These are phyloP conservation scores for Pholiota conissans DNA, from an alignment of 768 basidiomycete genomes.

Conservation along the genomic window DNA sequence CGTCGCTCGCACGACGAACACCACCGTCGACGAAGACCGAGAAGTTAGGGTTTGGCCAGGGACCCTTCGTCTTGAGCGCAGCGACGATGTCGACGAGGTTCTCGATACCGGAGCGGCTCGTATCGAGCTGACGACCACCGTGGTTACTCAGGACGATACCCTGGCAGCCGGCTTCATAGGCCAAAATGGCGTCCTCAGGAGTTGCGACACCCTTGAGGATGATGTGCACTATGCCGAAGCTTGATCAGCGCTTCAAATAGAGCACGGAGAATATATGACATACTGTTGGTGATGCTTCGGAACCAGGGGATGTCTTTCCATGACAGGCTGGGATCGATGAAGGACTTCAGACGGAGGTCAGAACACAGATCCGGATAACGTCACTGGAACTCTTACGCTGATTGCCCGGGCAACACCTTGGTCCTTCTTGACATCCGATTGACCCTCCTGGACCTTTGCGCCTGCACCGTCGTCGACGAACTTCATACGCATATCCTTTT, in stretches of 20 bases:
- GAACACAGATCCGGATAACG: neutral
- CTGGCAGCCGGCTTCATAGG: slow-evolving; percentile 20
- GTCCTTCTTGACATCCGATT: slow-evolving; percentile 67
- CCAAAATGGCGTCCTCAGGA: slow-evolving; percentile 22
- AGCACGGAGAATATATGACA: slow-evolving; percentile 25
- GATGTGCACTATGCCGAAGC: slow-evolving; percentile 14
- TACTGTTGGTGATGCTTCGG: slow-evolving; percentile 70
- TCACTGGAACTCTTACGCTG: slow-evolving; percentile 48
- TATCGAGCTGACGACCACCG: slow-evolving; percentile 40
- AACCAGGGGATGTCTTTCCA: slow-evolving; percentile 88
- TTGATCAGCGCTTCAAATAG: neutral
- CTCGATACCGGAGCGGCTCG: slow-evolving; percentile 67
- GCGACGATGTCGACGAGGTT: slow-evolving; percentile 66
- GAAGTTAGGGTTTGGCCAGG: slow-evolving; percentile 65
- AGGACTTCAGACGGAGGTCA: slow-evolving; percentile 53
- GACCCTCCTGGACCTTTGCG: slow-evolving; percentile 47
- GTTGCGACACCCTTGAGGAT: slow-evolving; percentile 22
- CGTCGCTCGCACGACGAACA: slow-evolving; percentile 72
- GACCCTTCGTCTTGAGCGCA: slow-evolving; percentile 53
- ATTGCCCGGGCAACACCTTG: slow-evolving; percentile 96
- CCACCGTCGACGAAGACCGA: slow-evolving; percentile 48
- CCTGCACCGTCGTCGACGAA: slow-evolving; percentile 77
- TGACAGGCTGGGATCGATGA: slow-evolving; percentile 87
- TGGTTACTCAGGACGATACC: slow-evolving; percentile 23
- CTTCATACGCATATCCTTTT: slow-evolving; percentile 96